Evolutionary conservation across 139 green algal species (phyloP).

Genomic region (Coelastrella sp.): DNA sequence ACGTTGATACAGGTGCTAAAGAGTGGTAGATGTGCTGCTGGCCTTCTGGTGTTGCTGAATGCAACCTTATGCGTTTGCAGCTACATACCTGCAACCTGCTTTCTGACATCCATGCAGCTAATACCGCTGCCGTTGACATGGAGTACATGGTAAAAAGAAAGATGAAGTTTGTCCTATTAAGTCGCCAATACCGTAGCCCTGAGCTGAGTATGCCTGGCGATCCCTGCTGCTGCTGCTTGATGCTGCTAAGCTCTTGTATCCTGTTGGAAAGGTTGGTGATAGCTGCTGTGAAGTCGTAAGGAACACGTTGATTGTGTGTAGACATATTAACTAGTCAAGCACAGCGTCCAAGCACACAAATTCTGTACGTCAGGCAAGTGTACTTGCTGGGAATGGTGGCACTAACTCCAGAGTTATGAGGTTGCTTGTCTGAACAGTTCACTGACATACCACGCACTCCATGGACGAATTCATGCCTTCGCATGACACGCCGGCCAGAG

Average conservation of each 20-base stretch:
- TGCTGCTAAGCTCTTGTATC: not conserved
- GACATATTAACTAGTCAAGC: constrained; percentile 17
- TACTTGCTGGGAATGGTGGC: no score
- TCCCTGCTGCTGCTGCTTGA: constrained; percentile 28
- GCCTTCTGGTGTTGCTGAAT: not conserved
- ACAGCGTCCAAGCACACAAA: no score
- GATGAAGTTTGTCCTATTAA: not conserved
- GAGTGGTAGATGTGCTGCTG: no score
- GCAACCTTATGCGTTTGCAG: no score
- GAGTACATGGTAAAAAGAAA: constrained; percentile 25
- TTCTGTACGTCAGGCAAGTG: no score
- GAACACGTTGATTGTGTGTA: not conserved
- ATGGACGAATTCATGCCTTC: no score
- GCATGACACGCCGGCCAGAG: no score
- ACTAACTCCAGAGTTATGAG: no score
- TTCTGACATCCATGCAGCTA: not conserved
- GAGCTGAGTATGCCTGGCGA: not conserved
- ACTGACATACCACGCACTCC: no score
- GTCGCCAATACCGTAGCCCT: not conserved
- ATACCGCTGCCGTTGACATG: constrained; percentile 17
- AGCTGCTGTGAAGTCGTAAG: constrained; percentile 15
- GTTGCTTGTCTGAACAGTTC: no score
- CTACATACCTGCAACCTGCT: constrained; percentile 32
- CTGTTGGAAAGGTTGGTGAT: not conserved
- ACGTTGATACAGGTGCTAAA: no score